A percentile compares a stretch with the other conserved stretches of the same genome.
Conservation (phyloP, 2,329 filamentous ascomycete genomes). For the Blastomyces silverae region DNA sequence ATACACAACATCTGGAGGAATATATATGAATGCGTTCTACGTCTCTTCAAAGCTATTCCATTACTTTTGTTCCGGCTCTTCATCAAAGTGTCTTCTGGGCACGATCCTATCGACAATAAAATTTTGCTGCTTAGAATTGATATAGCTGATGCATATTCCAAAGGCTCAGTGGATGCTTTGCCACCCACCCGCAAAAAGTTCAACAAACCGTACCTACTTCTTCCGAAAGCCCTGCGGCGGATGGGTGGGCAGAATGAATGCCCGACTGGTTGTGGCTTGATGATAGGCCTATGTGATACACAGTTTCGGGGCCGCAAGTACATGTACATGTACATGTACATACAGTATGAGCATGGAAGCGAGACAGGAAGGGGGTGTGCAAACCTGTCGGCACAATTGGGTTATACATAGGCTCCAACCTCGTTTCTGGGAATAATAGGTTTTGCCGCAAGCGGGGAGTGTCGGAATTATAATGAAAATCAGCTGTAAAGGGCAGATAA, state of each 20-base stretch:
- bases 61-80: background rate
- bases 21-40: background rate
- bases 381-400: too few relatives aligned
- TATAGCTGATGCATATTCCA: background rate
- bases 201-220: constrained; percentile 55
- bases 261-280: constrained; percentile 34
- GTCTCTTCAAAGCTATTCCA: background rate
- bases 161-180: constrained; percentile 52
- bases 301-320: too few relatives aligned
- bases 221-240: constrained; percentile 41
- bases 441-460: too few relatives aligned
- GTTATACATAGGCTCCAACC: too few relatives aligned
- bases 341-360: too few relatives aligned
- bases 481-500: too few relatives aligned
- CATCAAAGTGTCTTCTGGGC: background rate
- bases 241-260: constrained; percentile 28
- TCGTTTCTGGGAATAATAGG: too few relatives aligned
- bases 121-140: background rate
- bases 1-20: background rate
- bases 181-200: constrained; percentile 56
- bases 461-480: too few relatives aligned
- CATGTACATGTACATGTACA: too few relatives aligned
- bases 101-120: background rate
- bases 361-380: too few relatives aligned
- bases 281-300: too few relatives aligned